Evolutionary conservation across 768 basidiomycete genomes (phyloP).

Genomic region (Phylloporus sp.): DNA sequence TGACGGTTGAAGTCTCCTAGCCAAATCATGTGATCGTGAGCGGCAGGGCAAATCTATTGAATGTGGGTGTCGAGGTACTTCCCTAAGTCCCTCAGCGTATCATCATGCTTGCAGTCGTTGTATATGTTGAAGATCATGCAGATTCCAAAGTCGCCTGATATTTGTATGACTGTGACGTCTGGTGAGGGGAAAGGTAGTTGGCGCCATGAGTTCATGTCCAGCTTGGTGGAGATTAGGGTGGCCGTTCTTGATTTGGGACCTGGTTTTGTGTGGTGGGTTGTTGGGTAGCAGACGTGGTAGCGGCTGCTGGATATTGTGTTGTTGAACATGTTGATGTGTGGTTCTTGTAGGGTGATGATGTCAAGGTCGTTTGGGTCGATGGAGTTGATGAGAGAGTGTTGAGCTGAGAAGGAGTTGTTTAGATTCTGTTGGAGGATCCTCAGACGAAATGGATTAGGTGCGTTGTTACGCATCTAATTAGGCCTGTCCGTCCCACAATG

Average conservation of each 20-base stretch:
- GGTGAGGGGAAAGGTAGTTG: not conserved
- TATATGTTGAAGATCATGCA: not conserved
- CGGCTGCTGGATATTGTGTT: not conserved
- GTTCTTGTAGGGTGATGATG: not conserved
- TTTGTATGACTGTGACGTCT: not conserved
- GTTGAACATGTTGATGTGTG: not conserved
- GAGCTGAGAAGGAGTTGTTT: not conserved
- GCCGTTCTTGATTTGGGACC: not conserved
- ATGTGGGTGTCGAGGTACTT: not conserved
- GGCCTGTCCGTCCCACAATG: no score
- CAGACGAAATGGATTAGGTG: not conserved
- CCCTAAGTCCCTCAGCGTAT: not conserved
- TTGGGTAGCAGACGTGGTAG: not conserved
- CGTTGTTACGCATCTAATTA: not conserved
- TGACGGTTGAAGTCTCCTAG: no score
- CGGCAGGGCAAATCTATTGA: not conserved
- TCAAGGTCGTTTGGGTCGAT: rapidly evolving
- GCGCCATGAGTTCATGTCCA: not conserved
- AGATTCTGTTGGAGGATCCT: constrained; percentile 1
- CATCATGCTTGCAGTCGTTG: not conserved
- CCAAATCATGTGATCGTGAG: not conserved
- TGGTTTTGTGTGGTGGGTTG: rapidly evolving
- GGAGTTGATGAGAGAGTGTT: not conserved
- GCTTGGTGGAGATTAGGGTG: not conserved
- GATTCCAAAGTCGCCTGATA: not conserved